Percentiles rank a stretch among this genome's conserved stretches.
Evolutionary conservation across 768 basidiomycete genomes (phyloP).

Genomic region (Royoungia palumana): DNA sequence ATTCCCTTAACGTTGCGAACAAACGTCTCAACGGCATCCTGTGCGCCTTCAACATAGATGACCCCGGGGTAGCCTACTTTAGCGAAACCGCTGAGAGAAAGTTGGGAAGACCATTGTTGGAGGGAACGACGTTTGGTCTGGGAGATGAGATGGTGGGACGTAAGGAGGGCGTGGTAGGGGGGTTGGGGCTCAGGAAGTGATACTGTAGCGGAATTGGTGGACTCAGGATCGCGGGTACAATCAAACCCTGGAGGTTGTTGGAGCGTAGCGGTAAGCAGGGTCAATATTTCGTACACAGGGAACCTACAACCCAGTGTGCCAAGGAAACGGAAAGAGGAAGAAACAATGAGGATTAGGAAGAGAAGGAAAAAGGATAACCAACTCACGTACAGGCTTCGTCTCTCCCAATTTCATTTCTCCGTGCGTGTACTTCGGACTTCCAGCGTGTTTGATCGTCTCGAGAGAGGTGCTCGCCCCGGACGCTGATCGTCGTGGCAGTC

Average conservation of each 20-base stretch:
- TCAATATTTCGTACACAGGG: conserved; percentile 58
- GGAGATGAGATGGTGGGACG: conserved; percentile 71
- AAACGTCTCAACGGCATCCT: conserved; percentile 56
- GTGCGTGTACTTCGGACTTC: conserved; percentile 40
- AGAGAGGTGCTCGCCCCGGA: conserved; percentile 47
- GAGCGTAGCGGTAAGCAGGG: conserved; percentile 56
- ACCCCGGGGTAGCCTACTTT: conserved; percentile 76
- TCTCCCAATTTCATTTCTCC: conserved; percentile 30
- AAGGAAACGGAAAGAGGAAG: no score
- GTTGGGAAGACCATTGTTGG: conserved; percentile 52
- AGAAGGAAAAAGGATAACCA: no score
- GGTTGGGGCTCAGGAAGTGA: neutral
- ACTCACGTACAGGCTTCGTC: conserved; percentile 27
- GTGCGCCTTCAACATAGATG: conserved; percentile 64
- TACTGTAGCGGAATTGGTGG: neutral
- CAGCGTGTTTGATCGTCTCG: conserved; percentile 49
- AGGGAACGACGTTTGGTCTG: conserved; percentile 58
- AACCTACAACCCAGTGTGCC: conserved; percentile 40
- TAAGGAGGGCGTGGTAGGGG: conserved; percentile 59
- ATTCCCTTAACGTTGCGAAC: conserved; percentile 64
- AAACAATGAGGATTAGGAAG: no score
- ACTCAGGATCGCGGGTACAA: no score
- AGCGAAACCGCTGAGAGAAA: conserved; percentile 55
- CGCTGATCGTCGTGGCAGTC: conserved; percentile 25
- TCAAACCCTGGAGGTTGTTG: conserved; percentile 29